phyloP scores from a whole-genome alignment of 208 protist genomes.

The Leptomonas pyrrhocoris region DNA sequence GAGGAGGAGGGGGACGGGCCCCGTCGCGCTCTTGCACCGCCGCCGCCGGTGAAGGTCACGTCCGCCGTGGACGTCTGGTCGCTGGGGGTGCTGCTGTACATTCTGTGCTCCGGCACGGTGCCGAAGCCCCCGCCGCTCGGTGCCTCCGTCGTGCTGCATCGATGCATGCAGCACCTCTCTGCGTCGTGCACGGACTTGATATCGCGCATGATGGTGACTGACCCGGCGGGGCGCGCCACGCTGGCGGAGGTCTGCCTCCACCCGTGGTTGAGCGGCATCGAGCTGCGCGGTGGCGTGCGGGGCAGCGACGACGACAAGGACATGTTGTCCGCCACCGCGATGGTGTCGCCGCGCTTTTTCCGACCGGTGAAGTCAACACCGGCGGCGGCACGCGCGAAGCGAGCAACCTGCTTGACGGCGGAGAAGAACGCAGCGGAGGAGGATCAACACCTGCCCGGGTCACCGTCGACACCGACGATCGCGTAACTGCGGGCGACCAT shows the following conservation, averaged over 20 bases:
- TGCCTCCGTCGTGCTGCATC: conserved; percentile 26
- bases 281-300: conserved; percentile 18
- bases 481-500: no score
- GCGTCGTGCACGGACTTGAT: conserved; percentile 48
- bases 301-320: conserved; percentile 12
- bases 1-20: neutral
- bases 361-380: neutral
- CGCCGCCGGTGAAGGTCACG: conserved; percentile 10
- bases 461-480: no score
- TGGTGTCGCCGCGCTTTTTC: conserved; percentile 31
- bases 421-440: no score
- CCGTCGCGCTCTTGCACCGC: neutral
- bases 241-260: conserved; percentile 45
- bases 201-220: conserved; percentile 38
- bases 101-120: conserved; percentile 72
- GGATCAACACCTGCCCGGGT: no score
- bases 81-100: conserved; percentile 74
- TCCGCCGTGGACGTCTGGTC: conserved; percentile 73
- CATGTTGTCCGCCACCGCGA: conserved; percentile 30
- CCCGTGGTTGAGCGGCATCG: conserved; percentile 44
- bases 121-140: conserved; percentile 33
- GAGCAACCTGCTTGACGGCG: neutral
- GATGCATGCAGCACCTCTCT: conserved; percentile 43
- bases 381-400: neutral
- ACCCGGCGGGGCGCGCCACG: conserved; percentile 37